These are phyloP conservation scores for Xanthoparmelia taractica DNA, from an alignment of 495 filamentous ascomycete genomes.

Conservation along the genomic window DNA sequence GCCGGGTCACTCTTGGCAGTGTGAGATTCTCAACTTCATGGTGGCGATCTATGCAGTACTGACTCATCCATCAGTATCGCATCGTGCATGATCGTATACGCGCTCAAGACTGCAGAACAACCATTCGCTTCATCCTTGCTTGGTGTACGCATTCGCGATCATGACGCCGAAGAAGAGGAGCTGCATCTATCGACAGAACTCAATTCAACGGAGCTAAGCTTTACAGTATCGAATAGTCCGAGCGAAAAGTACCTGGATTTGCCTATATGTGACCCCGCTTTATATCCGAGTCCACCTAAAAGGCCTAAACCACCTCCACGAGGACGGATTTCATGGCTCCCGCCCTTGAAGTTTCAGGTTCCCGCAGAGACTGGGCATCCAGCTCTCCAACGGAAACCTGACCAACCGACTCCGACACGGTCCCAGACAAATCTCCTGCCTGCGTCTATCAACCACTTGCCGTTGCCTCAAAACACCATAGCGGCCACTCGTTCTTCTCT, in stretches of 20 bases:
- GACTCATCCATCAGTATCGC: background rate
- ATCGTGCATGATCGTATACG: conserved; percentile 10
- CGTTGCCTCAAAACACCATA: background rate
- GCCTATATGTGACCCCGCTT: conserved; percentile 5
- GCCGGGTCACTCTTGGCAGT: conserved; percentile 14
- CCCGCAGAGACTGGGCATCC: conserved; percentile 4
- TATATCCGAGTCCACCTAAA: background rate
- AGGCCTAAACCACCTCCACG: conserved; percentile 13
- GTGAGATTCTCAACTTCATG: background rate
- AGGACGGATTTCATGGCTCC: conserved; percentile 19
- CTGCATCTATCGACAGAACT: conserved; percentile 17
- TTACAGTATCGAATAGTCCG: background rate
- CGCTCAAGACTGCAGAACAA: conserved; percentile 7
- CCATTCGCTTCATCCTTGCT: conserved; percentile 19
- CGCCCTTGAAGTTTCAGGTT: conserved; percentile 18
- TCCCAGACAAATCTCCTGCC: conserved; percentile 5
- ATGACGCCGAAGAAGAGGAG: conserved; percentile 1
- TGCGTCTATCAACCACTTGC: background rate
- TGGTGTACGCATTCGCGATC: conserved; percentile 4
- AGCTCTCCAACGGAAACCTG: conserved; percentile 2
- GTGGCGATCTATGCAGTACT: background rate
- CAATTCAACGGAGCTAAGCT: conserved; percentile 4
- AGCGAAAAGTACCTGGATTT: conserved; percentile 12
- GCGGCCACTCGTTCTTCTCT: background rate
- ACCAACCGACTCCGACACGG: background rate